Conservation (phyloP, 116 monocot genomes). For the Posidonia oceanica region DNA sequence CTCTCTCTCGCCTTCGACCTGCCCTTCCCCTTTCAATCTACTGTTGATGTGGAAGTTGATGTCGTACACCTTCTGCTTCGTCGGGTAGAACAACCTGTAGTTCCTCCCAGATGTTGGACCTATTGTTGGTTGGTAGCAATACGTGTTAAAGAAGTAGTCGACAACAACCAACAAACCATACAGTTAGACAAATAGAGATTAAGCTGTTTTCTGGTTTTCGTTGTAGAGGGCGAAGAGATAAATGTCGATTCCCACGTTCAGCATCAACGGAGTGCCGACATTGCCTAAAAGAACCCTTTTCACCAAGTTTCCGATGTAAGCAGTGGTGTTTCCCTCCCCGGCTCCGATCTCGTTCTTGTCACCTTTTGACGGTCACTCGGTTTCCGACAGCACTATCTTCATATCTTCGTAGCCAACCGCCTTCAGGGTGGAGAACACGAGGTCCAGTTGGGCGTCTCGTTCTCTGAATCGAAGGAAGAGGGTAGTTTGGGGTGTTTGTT, state of each 20-base stretch:
- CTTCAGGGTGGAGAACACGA: slow-evolving; percentile 48
- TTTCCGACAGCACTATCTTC: slow-evolving; percentile 51
- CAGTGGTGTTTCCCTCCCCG: slow-evolving; percentile 37
- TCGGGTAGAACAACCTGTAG: slow-evolving; percentile 69
- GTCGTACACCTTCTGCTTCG: slow-evolving; percentile 42
- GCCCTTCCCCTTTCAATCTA: too few species aligned
- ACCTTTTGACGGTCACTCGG: slow-evolving; percentile 75
- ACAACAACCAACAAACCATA: too few species aligned
- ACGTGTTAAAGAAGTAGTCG: too few species aligned
- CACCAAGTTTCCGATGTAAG: slow-evolving; percentile 55
- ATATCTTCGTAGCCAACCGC: slow-evolving; percentile 29
- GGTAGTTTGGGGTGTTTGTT: too few species aligned
- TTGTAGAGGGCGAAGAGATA: slow-evolving; percentile 24
- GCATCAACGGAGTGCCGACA: slow-evolving; percentile 39
- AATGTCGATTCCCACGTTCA: slow-evolving; percentile 26
- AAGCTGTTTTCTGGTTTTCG: slow-evolving; percentile 43
- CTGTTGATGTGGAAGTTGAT: slow-evolving; percentile 23
- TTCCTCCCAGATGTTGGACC: slow-evolving; percentile 70
- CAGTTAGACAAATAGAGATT: too few species aligned
- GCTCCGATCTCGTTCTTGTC: slow-evolving; percentile 54
- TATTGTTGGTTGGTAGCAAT: background rate
- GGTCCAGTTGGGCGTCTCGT: slow-evolving; percentile 72
- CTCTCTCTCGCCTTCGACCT: too few species aligned
- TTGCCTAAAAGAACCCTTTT: slow-evolving; percentile 49
- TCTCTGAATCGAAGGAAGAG: too few species aligned